Evolutionary conservation across 257 asterid genomes (phyloP), one percentile per base, ranked within the genome.

Genomic region (Solanum rostratum): DNA sequence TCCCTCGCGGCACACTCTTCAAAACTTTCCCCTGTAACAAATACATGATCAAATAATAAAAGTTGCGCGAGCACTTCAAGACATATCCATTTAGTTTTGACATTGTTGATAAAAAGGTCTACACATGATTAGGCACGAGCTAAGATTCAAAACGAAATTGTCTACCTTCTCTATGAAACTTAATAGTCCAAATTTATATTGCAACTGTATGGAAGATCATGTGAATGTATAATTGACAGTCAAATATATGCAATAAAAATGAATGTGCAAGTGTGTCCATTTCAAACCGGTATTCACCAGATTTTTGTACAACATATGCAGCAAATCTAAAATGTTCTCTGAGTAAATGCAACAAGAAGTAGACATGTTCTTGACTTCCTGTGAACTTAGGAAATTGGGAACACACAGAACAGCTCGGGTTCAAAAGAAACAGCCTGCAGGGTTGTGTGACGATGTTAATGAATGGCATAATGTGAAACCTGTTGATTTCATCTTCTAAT

Each of bases 1-100:
- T 93, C 97, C 79, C 97, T 86, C 0, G 85, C 87, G 27, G 93
- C 98, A 19, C 98, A 94, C 43, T 89, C 95, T 85, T 87, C 92
- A 80, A 94, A 93, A 76, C 91, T 91, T 81, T 92, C 96, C 22
- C 96, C 96, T 93, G 83, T 45, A 83, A 65, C 30, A 52, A 68
- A 57, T 10, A 2, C 84, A 50, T 20, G 43, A 22, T 65, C 27
- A 49, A 30, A 15, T 4, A 6, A 60, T 19, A 24, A 62, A 55
- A 55, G 39, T 19, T 39, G 6, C 29, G 49, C 7, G 14, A 65
- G 73, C 73, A 65, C 14, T 11, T 65, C 29, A 65, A 6, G 10
- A 29, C 18, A 6, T 41, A 41, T 39, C 43, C 6, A 6, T 39
- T 39, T 3, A 39, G 43, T 39, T 39, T 39, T 6, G 43, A 39